Conservation (phyloP, 331 rosid species). For the Quercus tomentella region DNA sequence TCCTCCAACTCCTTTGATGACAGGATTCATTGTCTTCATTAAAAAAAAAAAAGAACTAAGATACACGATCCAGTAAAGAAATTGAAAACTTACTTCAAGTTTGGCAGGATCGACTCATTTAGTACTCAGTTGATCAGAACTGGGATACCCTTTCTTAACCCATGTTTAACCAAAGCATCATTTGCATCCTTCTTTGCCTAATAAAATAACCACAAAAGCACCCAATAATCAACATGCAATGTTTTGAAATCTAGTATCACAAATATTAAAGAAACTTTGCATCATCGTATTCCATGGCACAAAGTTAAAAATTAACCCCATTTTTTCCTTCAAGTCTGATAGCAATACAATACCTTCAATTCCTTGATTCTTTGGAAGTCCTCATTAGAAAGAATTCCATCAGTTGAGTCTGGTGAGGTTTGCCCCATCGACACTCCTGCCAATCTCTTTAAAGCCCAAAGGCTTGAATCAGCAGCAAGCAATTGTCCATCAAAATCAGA, state of each 20-base stretch:
- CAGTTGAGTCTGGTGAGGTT: constrained; percentile 27
- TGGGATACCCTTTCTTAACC: constrained; percentile 52
- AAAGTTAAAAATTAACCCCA: neutral
- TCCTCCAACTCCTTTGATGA: neutral
- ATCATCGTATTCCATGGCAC: neutral
- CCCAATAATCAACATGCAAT: neutral
- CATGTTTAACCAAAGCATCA: constrained; percentile 58
- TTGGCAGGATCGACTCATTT: constrained; percentile 70
- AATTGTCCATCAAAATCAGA: constrained; percentile 55
- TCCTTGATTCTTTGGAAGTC: constrained; percentile 78
- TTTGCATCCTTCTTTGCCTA: constrained; percentile 69
- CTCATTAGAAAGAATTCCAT: constrained; percentile 84
- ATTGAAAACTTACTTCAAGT: constrained; percentile 62
- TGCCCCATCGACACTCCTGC: constrained; percentile 30
- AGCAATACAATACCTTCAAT: constrained; percentile 48
- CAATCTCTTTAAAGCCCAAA: constrained; percentile 72
- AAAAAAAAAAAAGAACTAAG: neutral
- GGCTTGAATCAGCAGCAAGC: constrained; percentile 71
- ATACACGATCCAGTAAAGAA: neutral
- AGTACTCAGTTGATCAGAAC: constrained; percentile 49
- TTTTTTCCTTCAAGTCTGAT: neutral
- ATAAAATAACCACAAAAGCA: constrained; percentile 13
- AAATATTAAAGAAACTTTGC: neutral
- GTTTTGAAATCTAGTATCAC: neutral
- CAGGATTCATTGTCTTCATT: neutral